Percentiles rank a stretch among this genome's conserved stretches.
Conservation (phyloP, 345 rosid genomes). For the Eucalyptus victrix region DNA sequence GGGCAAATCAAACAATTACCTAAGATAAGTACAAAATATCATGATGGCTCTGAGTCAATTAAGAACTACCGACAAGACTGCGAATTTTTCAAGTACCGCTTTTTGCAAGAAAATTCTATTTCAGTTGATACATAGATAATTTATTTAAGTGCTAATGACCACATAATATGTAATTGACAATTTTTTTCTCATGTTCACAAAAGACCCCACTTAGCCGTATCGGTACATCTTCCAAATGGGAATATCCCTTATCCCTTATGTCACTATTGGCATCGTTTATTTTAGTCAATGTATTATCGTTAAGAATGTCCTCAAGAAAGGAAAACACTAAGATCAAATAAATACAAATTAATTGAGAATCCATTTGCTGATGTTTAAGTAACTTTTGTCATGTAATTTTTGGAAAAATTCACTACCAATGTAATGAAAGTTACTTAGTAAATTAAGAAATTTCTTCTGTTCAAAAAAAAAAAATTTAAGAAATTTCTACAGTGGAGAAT, state of each 20-base stretch:
- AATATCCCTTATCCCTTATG: too few relatives aligned
- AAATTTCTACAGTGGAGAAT: neutral
- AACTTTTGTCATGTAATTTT: neutral
- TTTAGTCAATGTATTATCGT: too few relatives aligned
- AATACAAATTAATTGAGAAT: neutral
- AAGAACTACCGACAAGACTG: neutral
- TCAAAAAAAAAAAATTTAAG: too few relatives aligned
- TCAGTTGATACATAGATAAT: accelerated
- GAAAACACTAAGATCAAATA: neutral
- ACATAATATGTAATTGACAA: too few relatives aligned
- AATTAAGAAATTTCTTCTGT: too few relatives aligned
- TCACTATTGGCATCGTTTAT: too few relatives aligned
- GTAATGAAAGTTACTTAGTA: neutral
- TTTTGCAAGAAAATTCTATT: neutral
- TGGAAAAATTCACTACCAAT: neutral
- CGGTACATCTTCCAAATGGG: too few relatives aligned
- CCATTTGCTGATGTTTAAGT: neutral
- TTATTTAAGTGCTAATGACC: too few relatives aligned
- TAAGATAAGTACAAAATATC: neutral
- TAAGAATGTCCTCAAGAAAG: neutral
- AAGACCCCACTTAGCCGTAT: neutral
- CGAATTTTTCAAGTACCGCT: neutral
- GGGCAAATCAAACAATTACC: neutral
- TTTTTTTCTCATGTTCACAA: neutral
- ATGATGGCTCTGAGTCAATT: neutral